phyloP scores from a whole-genome alignment of 116 monocot species.

The Dioscorea cayenensis region DNA sequence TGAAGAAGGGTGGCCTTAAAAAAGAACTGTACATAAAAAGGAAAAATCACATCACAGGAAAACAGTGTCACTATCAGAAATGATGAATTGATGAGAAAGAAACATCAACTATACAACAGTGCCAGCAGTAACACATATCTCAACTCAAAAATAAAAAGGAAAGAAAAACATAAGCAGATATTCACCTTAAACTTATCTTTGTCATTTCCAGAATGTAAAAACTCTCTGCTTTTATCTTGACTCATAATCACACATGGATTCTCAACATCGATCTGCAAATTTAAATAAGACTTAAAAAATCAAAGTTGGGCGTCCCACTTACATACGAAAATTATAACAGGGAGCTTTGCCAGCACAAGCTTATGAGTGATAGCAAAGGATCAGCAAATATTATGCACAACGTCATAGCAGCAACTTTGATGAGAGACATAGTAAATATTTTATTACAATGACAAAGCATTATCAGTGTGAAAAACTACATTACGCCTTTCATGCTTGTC shows the following conservation, averaged over 20 bases:
- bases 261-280: constrained; percentile 97
- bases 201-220: constrained; percentile 96
- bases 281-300: background rate
- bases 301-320: too few species aligned
- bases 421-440: too few species aligned
- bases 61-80: background rate
- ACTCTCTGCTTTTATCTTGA: constrained; percentile 99
- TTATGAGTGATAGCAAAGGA: too few species aligned
- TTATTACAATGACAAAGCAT: background rate
- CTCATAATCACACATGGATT: constrained; percentile 99
- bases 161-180: background rate
- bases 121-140: too few species aligned
- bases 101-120: too few species aligned
- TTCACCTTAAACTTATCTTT: constrained; percentile 96
- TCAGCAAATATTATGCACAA: too few species aligned
- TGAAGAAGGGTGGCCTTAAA: constrained; percentile 98
- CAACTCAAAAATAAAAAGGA: too few species aligned
- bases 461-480: background rate
- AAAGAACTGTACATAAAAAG: constrained; percentile 60
- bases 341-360: too few species aligned
- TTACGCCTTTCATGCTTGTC: background rate
- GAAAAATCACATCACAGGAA: background rate
- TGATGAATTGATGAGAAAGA: background rate
- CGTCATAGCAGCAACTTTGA: too few species aligned
- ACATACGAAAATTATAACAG: too few species aligned